Conservation (phyloP, 78 protist species). For the Bigelowiella natans region DNA sequence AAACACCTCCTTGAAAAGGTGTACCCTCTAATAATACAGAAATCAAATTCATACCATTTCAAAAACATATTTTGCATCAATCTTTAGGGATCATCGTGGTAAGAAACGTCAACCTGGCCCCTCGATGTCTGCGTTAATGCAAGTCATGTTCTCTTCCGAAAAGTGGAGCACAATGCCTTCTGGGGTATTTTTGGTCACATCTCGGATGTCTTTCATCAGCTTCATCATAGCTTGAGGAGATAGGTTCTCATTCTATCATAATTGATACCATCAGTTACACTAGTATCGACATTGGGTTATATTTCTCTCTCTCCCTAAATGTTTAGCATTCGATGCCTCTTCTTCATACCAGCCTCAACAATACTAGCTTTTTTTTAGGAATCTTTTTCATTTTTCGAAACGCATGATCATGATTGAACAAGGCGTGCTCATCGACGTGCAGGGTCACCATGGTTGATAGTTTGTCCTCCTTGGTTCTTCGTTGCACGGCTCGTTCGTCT, state of each 20-base stretch:
- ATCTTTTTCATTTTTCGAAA: no score
- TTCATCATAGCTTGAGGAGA: not conserved
- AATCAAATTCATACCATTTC: not conserved
- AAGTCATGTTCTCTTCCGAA: constrained; percentile 65
- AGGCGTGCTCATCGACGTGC: no score
- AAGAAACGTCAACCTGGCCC: constrained; percentile 66
- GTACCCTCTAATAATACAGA: constrained; percentile 56
- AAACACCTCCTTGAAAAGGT: constrained; percentile 91
- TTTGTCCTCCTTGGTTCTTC: no score
- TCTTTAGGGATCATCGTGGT: not conserved
- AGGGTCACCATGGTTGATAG: no score
- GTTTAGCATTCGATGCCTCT: no score
- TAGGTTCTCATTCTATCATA: constrained; percentile 26
- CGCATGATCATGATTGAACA: no score
- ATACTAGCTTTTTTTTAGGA: no score
- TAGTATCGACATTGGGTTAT: no score
- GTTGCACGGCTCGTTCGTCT: no score
- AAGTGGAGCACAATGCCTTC: constrained; percentile 57
- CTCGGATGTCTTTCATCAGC: constrained; percentile 51
- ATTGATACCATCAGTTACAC: no score
- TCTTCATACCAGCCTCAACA: no score
- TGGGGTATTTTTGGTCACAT: constrained; percentile 16
- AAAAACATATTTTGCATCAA: not conserved
- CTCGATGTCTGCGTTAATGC: constrained; percentile 56
- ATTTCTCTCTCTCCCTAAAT: no score